Base-by-base conservation (phyloP, 78 protist genomes). In the Dictyostelium discoideum region DNA sequence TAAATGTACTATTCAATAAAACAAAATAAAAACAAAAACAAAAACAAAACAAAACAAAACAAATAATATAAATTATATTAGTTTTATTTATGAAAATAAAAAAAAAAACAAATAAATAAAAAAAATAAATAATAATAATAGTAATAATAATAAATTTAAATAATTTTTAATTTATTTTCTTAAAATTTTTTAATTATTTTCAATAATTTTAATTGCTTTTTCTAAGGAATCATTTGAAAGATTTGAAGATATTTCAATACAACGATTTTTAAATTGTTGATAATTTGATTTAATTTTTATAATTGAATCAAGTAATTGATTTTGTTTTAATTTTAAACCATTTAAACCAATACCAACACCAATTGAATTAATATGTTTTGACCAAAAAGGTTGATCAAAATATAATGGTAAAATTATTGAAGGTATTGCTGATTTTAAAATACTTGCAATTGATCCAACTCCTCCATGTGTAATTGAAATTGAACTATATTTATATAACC, bases 1-100 rank as follows among this genome's bases (percentile, higher is more conserved):
- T 89, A 79, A 76, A 76, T 89, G 94, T 89, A 67, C 82, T 5
- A 89, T 89, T n/a, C 94, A 89, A 89, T 81, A 81, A 89, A 78
- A 42, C 7, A 40, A 78, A 37, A 26, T 29, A 72, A 7, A 11
- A 72, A 26, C 1, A 65, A 65, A n/a, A 65, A 65, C 1, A 65
- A 24, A 24, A 67, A 24, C n/a, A 10, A 24, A 24, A 26, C 1
- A 26, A 26, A 69, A 69, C 3, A 69, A 69, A 26, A n/a, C 29
- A 69, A 69, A 69, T 69, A 69, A 69, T 26, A 69, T 69, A 69
- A 69, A 69, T 60, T 60, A 7, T 60, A 60, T 60, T 60, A 60
- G 20, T 60, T 4, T 20, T 13, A 60, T 60, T 54, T 54, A 60
- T 60, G 65, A 54, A 54, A 54, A 54, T 54, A 54, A 54, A 54